These are phyloP conservation scores for Endothia cerciana DNA, from an alignment of 2,329 filamentous ascomycete genomes.

Conservation along the genomic window DNA sequence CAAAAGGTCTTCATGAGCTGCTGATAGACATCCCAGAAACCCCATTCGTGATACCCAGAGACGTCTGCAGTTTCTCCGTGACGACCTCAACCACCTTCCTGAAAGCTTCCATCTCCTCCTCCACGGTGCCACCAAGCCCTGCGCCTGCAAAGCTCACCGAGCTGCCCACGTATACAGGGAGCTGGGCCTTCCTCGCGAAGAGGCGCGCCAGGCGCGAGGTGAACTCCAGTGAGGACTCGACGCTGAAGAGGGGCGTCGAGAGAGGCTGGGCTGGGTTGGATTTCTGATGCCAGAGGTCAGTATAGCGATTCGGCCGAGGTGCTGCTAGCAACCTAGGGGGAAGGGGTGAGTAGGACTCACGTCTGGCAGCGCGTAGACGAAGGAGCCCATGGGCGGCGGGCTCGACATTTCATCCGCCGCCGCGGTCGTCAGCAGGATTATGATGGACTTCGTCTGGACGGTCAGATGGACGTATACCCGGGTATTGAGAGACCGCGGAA, in stretches of 20 bases:
- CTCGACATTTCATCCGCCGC: constrained; percentile 54
- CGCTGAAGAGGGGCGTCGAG: constrained; percentile 77
- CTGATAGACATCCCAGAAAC: constrained; percentile 28
- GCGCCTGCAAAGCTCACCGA: constrained; percentile 78
- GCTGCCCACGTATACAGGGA: constrained; percentile 88
- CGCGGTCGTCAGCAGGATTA: constrained; percentile 65
- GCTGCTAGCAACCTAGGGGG: background rate
- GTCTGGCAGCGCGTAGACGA: constrained; percentile 92
- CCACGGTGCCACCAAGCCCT: constrained; percentile 77
- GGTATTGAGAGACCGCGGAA: constrained; percentile 64
- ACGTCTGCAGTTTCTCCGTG: constrained; percentile 53
- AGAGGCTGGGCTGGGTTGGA: constrained; percentile 65
- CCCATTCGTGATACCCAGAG: constrained; percentile 34
- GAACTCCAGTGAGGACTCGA: constrained; percentile 81
- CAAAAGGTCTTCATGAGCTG: constrained; percentile 17
- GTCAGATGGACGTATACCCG: constrained; percentile 65
- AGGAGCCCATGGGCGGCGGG: constrained; percentile 73
- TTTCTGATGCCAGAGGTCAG: constrained; percentile 41
- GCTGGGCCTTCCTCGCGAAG: constrained; percentile 70
- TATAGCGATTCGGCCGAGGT: background rate
- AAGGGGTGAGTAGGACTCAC: constrained; percentile 52
- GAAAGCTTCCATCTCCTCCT: constrained; percentile 94
- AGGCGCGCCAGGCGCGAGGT: constrained; percentile 83
- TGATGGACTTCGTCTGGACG: constrained; percentile 58
- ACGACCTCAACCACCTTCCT: constrained; percentile 74